phyloP scores from a whole-genome alignment of 2,329 filamentous ascomycete species.

The Biscogniauxia mediterranea region DNA sequence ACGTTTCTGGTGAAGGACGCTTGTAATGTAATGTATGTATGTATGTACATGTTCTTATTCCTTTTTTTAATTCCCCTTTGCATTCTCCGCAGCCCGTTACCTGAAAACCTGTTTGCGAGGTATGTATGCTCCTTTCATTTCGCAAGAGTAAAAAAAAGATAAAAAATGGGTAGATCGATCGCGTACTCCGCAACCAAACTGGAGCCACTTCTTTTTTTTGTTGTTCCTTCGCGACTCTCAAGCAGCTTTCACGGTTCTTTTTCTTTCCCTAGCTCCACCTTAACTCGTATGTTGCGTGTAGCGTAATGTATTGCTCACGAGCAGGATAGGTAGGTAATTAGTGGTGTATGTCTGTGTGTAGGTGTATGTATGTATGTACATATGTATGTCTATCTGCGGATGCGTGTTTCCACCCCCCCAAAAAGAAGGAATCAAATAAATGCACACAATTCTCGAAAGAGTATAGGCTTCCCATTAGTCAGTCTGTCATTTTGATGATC shows the following conservation, averaged over 20 bases:
- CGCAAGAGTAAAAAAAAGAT: neutral
- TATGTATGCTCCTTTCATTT: conserved; percentile 5
- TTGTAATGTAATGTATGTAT: neutral
- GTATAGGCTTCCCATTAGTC: neutral
- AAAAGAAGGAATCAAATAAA: neutral
- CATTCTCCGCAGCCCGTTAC: conserved; percentile 1
- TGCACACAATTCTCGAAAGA: neutral
- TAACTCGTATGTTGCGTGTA: neutral
- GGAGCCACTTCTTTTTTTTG: neutral
- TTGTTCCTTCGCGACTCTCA: too few relatives aligned
- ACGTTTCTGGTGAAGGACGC: neutral
- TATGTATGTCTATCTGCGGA: neutral
- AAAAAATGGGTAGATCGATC: conserved; percentile 1
- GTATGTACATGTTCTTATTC: neutral
- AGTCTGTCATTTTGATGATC: neutral
- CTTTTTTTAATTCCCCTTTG: neutral
- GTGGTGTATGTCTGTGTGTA: neutral
- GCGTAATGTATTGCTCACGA: neutral
- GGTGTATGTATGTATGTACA: neutral
- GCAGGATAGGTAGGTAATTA: neutral
- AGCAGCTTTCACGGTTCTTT: too few relatives aligned
- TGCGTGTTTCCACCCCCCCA: neutral
- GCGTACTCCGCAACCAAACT: neutral
- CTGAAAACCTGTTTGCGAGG: neutral
- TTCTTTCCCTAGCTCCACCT: neutral